These are phyloP conservation scores for Wickerhamiella bombiphila DNA, from an alignment of 805 yeast species.

Conservation along the genomic window DNA sequence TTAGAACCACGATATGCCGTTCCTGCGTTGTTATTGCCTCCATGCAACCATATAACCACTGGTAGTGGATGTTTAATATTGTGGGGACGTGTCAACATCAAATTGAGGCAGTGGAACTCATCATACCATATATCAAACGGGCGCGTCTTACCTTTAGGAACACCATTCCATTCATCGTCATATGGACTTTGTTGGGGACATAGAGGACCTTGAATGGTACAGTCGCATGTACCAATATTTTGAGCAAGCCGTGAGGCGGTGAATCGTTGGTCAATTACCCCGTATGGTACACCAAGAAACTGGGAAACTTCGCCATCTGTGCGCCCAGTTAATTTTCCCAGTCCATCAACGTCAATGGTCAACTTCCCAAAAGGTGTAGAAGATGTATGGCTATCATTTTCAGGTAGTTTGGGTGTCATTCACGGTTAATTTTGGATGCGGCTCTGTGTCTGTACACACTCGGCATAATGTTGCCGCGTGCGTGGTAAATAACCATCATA, in stretches of 20 bases:
- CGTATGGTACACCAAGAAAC: conserved; percentile 13
- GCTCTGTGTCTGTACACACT: too few species aligned
- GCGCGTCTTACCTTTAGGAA: conserved; percentile 7
- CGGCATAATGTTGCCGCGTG: too few species aligned
- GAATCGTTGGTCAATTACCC: conserved; percentile 7
- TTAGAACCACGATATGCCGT: conserved; percentile 19
- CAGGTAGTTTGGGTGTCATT: too few species aligned
- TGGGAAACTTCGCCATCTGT: conserved; percentile 5
- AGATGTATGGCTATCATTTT: too few species aligned
- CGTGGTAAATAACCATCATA: too few species aligned
- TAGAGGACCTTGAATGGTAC: conserved; percentile 14
- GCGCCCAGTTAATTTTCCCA: conserved; percentile 8
- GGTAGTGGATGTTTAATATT: conserved; percentile 16
- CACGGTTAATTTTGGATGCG: too few species aligned
- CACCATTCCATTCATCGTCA: conserved; percentile 13
- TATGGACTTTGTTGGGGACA: conserved; percentile 14
- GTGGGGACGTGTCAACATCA: conserved; percentile 17
- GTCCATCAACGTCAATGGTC: conserved; percentile 5
- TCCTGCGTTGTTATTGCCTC: conserved; percentile 27
- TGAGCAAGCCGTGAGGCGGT: conserved; percentile 3
- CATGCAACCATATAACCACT: conserved; percentile 28
- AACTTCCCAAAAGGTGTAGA: not conserved
- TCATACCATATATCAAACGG: conserved; percentile 16
- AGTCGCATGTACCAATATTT: conserved; percentile 4
- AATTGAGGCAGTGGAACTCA: conserved; percentile 22